Evolutionary conservation across 306 rosid genomes (phyloP).

Genomic region (Betula pendula): DNA sequence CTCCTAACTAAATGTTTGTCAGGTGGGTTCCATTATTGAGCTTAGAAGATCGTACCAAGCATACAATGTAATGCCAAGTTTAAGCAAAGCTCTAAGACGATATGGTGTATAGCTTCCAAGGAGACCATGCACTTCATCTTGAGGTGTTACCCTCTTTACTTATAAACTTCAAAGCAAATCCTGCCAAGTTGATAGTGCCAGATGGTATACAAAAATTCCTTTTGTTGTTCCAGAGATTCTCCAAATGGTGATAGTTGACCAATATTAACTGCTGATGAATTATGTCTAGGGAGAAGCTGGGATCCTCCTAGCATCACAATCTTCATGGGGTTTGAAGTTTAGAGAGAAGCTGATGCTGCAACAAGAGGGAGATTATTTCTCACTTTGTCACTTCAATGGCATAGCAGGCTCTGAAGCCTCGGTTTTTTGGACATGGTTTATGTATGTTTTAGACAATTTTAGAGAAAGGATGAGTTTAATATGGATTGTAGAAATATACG

Average conservation of each 20-base stretch:
- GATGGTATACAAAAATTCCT: constrained; percentile 13
- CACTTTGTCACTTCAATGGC: not conserved
- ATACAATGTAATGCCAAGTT: constrained; percentile 93
- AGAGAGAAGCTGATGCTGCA: constrained; percentile 18
- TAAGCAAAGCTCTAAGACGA: constrained; percentile 88
- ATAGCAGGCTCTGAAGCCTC: constrained; percentile 27
- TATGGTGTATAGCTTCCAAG: constrained; percentile 69
- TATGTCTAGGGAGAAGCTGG: constrained; percentile 25
- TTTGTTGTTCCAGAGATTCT: constrained; percentile 7
- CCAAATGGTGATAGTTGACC: constrained; percentile 9
- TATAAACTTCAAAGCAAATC: constrained; percentile 12
- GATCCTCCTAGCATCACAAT: constrained; percentile 10
- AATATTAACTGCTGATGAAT: constrained; percentile 4
- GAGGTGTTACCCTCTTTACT: not conserved
- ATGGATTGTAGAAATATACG: not conserved
- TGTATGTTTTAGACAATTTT: not conserved
- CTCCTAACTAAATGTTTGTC: constrained; percentile 31
- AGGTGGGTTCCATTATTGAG: constrained; percentile 98
- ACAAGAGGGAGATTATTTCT: constrained; percentile 17
- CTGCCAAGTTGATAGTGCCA: constrained; percentile 18
- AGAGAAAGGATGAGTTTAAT: not conserved
- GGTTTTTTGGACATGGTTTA: not conserved
- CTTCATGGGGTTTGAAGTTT: constrained; percentile 5
- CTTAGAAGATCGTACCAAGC: constrained; percentile 98
- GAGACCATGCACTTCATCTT: constrained; percentile 20